Percentiles rank a stretch among this genome's conserved stretches.
Evolutionary conservation across 805 yeast genomes (phyloP).

Genomic region (Wickerhamiella kazuoi): DNA sequence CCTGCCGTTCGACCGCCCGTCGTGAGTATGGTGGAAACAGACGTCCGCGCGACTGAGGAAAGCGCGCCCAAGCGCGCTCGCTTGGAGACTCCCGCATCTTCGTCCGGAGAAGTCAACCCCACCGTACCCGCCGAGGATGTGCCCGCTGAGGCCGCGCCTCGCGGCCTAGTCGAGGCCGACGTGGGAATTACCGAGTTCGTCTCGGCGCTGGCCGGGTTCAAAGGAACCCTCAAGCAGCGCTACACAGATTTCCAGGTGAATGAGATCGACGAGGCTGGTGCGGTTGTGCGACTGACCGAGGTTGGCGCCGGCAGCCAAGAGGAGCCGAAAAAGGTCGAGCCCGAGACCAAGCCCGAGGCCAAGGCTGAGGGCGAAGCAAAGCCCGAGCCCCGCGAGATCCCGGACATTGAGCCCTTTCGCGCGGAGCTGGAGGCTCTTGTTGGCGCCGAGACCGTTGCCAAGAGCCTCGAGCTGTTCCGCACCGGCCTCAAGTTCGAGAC

Average conservation of each 20-base stretch:
- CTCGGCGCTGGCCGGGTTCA: slow-evolving; percentile 43
- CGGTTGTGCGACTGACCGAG: slow-evolving; percentile 59
- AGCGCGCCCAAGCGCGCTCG: too few species aligned
- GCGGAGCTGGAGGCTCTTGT: slow-evolving; percentile 33
- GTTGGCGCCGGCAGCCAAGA: slow-evolving; percentile 41
- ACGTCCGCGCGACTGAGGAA: too few species aligned
- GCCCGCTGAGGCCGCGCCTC: too few species aligned
- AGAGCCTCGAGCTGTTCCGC: slow-evolving; percentile 36
- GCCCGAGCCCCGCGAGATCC: not conserved
- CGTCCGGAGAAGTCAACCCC: too few species aligned
- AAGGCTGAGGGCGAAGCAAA: not conserved
- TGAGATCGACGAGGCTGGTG: slow-evolving; percentile 54
- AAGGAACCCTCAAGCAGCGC: slow-evolving; percentile 68
- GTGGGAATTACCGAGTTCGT: slow-evolving; percentile 76
- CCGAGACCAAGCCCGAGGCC: slow-evolving; percentile 1
- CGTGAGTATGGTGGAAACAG: too few species aligned
- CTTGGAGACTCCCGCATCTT: too few species aligned
- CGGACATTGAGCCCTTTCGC: slow-evolving; percentile 24
- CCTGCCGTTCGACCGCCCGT: too few species aligned
- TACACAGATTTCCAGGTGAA: slow-evolving; percentile 89
- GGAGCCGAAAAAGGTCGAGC: slow-evolving; percentile 16
- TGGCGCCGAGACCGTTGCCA: slow-evolving; percentile 41
- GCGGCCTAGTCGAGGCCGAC: slow-evolving; percentile 48
- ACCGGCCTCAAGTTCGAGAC: slow-evolving; percentile 45
- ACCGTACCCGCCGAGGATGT: too few species aligned